Percentiles rank a stretch among this genome's conserved stretches.
These are phyloP conservation scores for Leavenworthia alabamica DNA, from an alignment of 345 rosid species.

Conservation along the genomic window DNA sequence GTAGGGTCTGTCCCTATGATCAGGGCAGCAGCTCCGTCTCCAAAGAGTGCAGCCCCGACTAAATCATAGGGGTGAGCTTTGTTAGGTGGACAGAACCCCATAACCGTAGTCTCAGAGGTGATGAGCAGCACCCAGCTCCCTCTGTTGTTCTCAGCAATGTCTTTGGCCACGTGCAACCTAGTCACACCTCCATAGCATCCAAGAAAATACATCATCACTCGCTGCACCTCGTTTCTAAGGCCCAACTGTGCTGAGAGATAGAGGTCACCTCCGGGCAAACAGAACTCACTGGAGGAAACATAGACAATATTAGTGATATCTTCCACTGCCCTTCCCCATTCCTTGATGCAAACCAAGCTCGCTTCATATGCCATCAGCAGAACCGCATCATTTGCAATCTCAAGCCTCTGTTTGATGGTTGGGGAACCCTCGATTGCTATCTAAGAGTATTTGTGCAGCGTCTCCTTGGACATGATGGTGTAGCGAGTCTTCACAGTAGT, in stretches of 20 bases:
- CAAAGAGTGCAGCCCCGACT: constrained; percentile 97
- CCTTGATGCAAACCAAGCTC: constrained; percentile 63
- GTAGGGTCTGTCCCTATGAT: constrained; percentile 61
- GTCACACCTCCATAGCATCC: constrained; percentile 86
- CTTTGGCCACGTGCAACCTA: constrained; percentile 85
- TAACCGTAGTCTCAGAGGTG: constrained; percentile 81
- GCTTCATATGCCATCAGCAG: constrained; percentile 82
- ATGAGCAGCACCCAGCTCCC: constrained; percentile 75
- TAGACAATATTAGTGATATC: constrained; percentile 88
- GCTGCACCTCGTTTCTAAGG: constrained; percentile 52
- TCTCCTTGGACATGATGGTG: constrained; percentile 89
- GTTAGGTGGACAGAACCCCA: constrained; percentile 84
- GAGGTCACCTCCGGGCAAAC: constrained; percentile 88
- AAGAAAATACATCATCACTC: constrained; percentile 82
- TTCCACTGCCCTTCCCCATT: constrained; percentile 64
- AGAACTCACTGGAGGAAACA: constrained; percentile 86
- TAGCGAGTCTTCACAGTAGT: constrained; percentile 90
- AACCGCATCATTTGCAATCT: constrained; percentile 80
- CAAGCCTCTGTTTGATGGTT: constrained; percentile 79
- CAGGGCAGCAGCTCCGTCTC: constrained; percentile 84
- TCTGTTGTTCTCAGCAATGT: constrained; percentile 83
- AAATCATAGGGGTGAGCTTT: constrained; percentile 78
- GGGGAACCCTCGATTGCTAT: constrained; percentile 71
- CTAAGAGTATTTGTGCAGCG: constrained; percentile 73
- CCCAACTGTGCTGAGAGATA: constrained; percentile 67